Evolutionary conservation across 2,329 filamentous ascomycete genomes (phyloP).

Genomic region (Talaromyces pinophilus): DNA sequence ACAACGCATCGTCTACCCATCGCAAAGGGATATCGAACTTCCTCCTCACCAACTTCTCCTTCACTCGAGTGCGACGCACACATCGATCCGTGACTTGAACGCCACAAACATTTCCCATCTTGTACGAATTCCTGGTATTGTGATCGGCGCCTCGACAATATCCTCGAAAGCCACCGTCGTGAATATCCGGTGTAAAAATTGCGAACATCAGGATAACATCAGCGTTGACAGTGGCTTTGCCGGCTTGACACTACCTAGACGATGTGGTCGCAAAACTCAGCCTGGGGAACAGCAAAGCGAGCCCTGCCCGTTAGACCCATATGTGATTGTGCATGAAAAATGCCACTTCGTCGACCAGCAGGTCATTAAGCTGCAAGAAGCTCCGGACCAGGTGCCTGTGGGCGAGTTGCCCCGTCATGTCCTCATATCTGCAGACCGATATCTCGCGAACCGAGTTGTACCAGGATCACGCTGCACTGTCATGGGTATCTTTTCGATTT

Average conservation of each 20-base stretch:
- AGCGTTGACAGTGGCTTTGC: slow-evolving; percentile 82
- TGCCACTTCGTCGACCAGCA: slow-evolving; percentile 96
- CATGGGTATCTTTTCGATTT: slow-evolving; percentile 98
- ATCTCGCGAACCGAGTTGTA: slow-evolving; percentile 92
- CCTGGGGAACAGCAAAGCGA: slow-evolving; percentile 67
- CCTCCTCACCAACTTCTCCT: slow-evolving; percentile 93
- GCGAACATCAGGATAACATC: slow-evolving; percentile 69
- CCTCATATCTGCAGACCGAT: slow-evolving; percentile 92
- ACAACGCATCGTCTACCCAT: slow-evolving; percentile 87
- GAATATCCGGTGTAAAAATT: slow-evolving; percentile 84
- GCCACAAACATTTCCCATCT: slow-evolving; percentile 90
- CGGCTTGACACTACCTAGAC: slow-evolving; percentile 78
- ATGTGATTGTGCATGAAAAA: slow-evolving; percentile 92
- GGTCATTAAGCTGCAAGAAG: slow-evolving; percentile 96
- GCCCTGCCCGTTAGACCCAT: slow-evolving; percentile 88
- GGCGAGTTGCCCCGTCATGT: slow-evolving; percentile 95
- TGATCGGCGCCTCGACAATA: slow-evolving; percentile 94
- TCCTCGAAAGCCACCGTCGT: slow-evolving; percentile 91
- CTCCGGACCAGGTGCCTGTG: slow-evolving; percentile 94
- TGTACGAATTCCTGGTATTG: slow-evolving; percentile 95
- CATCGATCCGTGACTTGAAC: slow-evolving; percentile 90
- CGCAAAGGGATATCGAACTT: slow-evolving; percentile 65
- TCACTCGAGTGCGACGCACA: slow-evolving; percentile 85
- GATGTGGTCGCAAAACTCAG: slow-evolving; percentile 65
- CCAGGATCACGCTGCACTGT: slow-evolving; percentile 92